Base-by-base conservation (phyloP, 495 filamentous ascomycete species). In the Cladorrhinum samala region DNA sequence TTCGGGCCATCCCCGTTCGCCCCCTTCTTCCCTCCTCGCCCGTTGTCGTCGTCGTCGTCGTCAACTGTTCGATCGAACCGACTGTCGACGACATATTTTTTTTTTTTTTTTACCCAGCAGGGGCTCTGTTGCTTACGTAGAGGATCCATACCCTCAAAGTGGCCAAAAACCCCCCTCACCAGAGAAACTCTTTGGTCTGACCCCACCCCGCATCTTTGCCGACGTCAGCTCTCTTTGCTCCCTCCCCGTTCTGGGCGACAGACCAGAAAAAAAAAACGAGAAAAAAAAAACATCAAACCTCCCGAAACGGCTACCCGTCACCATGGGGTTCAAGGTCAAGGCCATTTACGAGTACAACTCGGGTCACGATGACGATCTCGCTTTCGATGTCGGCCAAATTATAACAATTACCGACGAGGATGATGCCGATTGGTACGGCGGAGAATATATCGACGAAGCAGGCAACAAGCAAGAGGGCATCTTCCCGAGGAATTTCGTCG, bases 401-500 rank as follows among this genome's bases (percentile, higher is more conserved):
- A 88, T 98, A 64, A 95, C 87, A 38, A 93, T 98, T 44, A 95
- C 88, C 18, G 91, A 86, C 20, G 82, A 85, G 68, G 93, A 97
- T 63, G 94, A 95, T 66, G 84, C 77, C 42, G 93, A 97, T 60
- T 98, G 93, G 93, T 98, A 96, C 67, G 82, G 78, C 53, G 93
- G 93, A 46, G 87, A 95, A 70, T 97, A 95, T 64, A 75, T 83
- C 51, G 88, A 95, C 66, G 80, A 77, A 43, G 59, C 69, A 33
- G 92, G 91, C 7, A 68, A 61, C 46, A 90, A 86, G 61, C 79
- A 83, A 57, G 87, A 95, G 64, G 93, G 93, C 30, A 87, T 98
- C 52, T 98, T 98, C 72, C 93, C 93, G 13, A 86, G 83, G 63
- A 98, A 97, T 72, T 98, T 98, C 60, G 94, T 98, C 48, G 92